Evolutionary conservation across 495 filamentous ascomycete genomes (phyloP).

Genomic region (Aspergillus sclerotioniger): DNA sequence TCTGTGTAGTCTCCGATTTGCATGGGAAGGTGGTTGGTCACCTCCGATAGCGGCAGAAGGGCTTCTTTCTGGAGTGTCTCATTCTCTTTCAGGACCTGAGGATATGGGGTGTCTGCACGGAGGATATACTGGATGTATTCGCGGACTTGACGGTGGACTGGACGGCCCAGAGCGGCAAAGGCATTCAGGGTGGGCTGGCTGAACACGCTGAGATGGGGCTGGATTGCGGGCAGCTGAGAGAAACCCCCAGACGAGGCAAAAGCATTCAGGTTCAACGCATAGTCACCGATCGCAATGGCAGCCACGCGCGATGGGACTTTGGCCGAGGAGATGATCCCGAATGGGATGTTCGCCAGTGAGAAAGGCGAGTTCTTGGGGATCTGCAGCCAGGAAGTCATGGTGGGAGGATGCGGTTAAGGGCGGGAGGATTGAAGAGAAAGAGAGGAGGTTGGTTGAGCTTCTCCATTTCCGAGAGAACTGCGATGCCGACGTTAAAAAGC

Average conservation of each 20-base stretch:
- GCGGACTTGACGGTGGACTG: conserved; percentile 69
- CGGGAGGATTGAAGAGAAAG: neutral
- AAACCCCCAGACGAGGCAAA: conserved; percentile 63
- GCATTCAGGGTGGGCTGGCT: conserved; percentile 70
- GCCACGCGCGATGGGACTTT: conserved; percentile 54
- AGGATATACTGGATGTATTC: conserved; percentile 73
- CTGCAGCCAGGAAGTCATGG: conserved; percentile 64
- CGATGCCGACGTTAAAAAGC: neutral
- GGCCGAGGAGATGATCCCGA: conserved; percentile 76
- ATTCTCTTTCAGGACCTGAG: conserved; percentile 59
- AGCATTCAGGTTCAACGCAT: conserved; percentile 71
- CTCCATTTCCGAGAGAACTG: neutral
- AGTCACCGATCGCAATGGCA: conserved; percentile 76
- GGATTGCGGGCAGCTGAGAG: conserved; percentile 54
- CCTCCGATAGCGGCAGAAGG: conserved; percentile 54
- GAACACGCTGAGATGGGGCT: conserved; percentile 61
- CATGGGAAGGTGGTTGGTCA: conserved; percentile 79
- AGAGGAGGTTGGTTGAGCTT: neutral
- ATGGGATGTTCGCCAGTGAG: conserved; percentile 87
- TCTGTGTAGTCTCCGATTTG: conserved; percentile 94
- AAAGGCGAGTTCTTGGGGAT: conserved; percentile 69
- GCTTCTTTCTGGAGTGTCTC: conserved; percentile 47
- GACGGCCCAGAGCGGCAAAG: conserved; percentile 75
- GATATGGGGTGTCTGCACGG: conserved; percentile 55
- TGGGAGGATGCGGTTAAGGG: conserved; percentile 9